Conservation (phyloP, 768 basidiomycete species). For the Mycena polygramma region DNA sequence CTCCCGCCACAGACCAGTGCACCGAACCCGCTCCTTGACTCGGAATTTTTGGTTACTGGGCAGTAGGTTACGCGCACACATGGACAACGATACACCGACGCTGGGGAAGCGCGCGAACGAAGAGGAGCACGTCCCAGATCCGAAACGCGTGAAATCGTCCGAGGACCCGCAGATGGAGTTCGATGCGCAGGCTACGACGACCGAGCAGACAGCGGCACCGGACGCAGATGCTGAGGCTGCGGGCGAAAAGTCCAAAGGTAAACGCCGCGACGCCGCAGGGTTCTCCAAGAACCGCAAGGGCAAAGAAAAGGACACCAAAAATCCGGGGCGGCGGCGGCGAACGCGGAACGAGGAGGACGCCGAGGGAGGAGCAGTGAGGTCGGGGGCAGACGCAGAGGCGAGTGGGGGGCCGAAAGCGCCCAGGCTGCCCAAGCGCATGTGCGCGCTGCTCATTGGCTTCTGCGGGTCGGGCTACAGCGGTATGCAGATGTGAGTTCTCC, state of each 20-base stretch:
- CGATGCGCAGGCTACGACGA: neutral
- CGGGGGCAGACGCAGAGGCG: conserved; percentile 28
- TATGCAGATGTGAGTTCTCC: conserved; percentile 90
- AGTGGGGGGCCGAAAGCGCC: conserved; percentile 57
- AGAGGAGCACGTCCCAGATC: conserved; percentile 23
- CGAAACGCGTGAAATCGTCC: conserved; percentile 34
- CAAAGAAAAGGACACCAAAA: conserved; percentile 54
- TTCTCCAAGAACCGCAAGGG: conserved; percentile 47
- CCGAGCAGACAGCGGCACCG: neutral
- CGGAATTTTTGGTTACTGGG: neutral
- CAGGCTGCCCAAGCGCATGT: conserved; percentile 86
- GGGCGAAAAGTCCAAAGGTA: conserved; percentile 11
- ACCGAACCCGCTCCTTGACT: neutral
- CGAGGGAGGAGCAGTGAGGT: conserved; percentile 36
- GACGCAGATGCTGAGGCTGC: neutral
- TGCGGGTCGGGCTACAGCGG: conserved; percentile 94
- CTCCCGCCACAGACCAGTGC: conserved; percentile 1
- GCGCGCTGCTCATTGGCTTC: conserved; percentile 89
- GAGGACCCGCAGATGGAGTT: conserved; percentile 12
- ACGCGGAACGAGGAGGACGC: conserved; percentile 53
- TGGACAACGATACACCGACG: conserved; percentile 16
- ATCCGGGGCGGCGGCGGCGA: conserved; percentile 57
- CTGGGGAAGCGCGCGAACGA: conserved; percentile 26
- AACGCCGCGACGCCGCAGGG: conserved; percentile 41
- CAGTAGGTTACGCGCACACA: conserved; percentile 17